Base-by-base conservation (phyloP, 495 filamentous ascomycete genomes). In the Aspergillus biplanus region DNA sequence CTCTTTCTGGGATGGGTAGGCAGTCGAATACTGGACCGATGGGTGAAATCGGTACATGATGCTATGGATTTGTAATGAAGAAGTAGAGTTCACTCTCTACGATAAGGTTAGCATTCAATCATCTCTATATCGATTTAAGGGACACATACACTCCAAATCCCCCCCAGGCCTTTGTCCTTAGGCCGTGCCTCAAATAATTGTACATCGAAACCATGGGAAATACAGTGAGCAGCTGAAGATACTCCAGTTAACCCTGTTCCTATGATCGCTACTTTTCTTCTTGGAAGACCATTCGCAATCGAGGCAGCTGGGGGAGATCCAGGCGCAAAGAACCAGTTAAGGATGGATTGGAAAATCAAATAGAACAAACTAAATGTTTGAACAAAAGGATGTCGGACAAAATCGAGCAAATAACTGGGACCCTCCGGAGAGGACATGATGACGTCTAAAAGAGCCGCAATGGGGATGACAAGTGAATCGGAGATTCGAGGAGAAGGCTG, bases 41-140 rank as follows among this genome's bases (percentile, higher is more conserved):
- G 92, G 92, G 62, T 93, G 90, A 73, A 95, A 96, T 34, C 92
- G 86, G 74, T 93, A 95, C 91, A 95, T 93, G 61, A 93, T 75
- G 47, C 87, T 90, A 71, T 95, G 90, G 42, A 95, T 91, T 65
- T 95, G 91, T 0, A 95, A 83, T 47, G 88, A 83, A 1, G 90
- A 92, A 9, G 91, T 93, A 61, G 89, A 90, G 79, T 93, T 93
- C 46, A 94, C 92, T 77, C 85, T 83, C 87, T 92, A 46, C 16
- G 15, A 8, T 21, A 39, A 18, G 13, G 6, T 53, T 54, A 61
- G 39, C 18, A 52, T n/a, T 33, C 21, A 3, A 9, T 13, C 12
- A 8, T n/a, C 18, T 16, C 7, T 18, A 32, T 3, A 13, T 42
- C 7, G 18, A 15, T 16, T 6, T 54, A 0, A 6, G 33, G 6